Conservation (phyloP, 1,139 yeast genomes). For the Blastobotrys malaysiensis region DNA sequence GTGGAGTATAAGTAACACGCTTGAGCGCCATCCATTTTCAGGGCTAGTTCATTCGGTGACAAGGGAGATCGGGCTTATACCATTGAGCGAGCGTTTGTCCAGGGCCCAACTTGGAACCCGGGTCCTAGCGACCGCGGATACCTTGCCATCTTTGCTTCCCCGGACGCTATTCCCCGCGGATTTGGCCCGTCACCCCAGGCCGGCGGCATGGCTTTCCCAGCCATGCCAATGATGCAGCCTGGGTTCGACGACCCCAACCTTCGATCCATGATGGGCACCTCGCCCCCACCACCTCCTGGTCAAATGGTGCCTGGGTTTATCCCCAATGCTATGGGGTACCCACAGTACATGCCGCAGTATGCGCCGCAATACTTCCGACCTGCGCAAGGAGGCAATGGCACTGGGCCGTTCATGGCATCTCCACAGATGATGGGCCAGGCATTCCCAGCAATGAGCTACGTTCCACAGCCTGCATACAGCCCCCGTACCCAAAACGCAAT, state of each 20-base stretch:
- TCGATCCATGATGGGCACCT: slow-evolving; percentile 22
- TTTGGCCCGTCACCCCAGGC: slow-evolving; percentile 15
- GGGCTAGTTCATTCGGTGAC: slow-evolving; percentile 29
- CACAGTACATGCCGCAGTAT: slow-evolving; percentile 22
- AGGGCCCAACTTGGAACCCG: slow-evolving; percentile 74
- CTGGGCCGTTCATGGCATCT: slow-evolving; percentile 17
- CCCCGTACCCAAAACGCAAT: not conserved
- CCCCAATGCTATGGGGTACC: slow-evolving; percentile 21
- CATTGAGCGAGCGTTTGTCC: slow-evolving; percentile 60
- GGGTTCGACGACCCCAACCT: slow-evolving; percentile 24
- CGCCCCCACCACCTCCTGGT: slow-evolving; percentile 25
- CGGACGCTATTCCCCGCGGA: slow-evolving; percentile 12
- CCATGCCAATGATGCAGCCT: slow-evolving; percentile 24
- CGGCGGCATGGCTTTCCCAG: slow-evolving; percentile 16
- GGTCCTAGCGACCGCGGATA: slow-evolving; percentile 25
- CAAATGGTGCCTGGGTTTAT: slow-evolving; percentile 25
- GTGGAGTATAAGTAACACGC: slow-evolving; percentile 37
- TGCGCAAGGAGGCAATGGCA: slow-evolving; percentile 14
- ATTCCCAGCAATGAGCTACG: slow-evolving; percentile 7
- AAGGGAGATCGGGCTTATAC: slow-evolving; percentile 26
- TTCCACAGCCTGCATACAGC: slow-evolving; percentile 6
- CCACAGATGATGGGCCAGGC: slow-evolving; percentile 17
- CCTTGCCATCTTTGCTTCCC: slow-evolving; percentile 7
- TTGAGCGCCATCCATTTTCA: slow-evolving; percentile 45
- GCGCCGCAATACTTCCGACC: slow-evolving; percentile 21